A percentile compares a stretch with the other conserved stretches of the same genome.
These are phyloP conservation scores for Sclerotinia trifoliorum DNA, from an alignment of 2,329 filamentous ascomycete species.

Conservation along the genomic window DNA sequence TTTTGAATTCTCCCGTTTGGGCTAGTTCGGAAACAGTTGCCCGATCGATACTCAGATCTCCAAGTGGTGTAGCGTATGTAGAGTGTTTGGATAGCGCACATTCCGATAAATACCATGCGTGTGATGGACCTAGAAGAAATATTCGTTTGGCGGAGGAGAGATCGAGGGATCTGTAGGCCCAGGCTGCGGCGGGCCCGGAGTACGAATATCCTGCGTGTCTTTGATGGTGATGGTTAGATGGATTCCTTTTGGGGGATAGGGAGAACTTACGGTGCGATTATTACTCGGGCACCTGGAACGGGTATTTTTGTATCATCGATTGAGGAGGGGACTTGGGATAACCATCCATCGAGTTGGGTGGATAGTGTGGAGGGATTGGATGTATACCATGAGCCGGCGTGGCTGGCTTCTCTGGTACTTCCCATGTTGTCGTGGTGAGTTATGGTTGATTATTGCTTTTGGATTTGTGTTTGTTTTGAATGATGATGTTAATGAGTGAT, in stretches of 20 bases:
- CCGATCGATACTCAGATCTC: slow-evolving; percentile 64
- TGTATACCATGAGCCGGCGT: slow-evolving; percentile 88
- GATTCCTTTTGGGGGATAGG: neutral
- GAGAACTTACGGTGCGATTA: slow-evolving; percentile 83
- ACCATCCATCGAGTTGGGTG: slow-evolving; percentile 69
- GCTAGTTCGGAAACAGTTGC: slow-evolving; percentile 52
- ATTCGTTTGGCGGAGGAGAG: slow-evolving; percentile 74
- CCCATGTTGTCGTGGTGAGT: slow-evolving; percentile 32
- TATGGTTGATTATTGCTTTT: neutral
- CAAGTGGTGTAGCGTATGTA: slow-evolving; percentile 72
- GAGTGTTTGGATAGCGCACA: slow-evolving; percentile 74
- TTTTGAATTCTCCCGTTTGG: slow-evolving; percentile 55
- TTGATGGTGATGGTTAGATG: slow-evolving; percentile 9
- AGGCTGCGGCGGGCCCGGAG: slow-evolving; percentile 88
- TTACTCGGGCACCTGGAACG: slow-evolving; percentile 70
- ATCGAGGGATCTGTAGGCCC: slow-evolving; percentile 89
- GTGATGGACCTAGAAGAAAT: slow-evolving; percentile 90
- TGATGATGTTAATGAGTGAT: neutral
- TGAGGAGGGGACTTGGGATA: slow-evolving; percentile 66
- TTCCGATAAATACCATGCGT: slow-evolving; percentile 76
- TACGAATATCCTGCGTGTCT: slow-evolving; percentile 94
- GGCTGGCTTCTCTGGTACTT: slow-evolving; percentile 57
- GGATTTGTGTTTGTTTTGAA: neutral
- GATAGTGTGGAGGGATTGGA: slow-evolving; percentile 58
- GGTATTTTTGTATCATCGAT: slow-evolving; percentile 64